These are phyloP conservation scores for Zygosaccharomyces pseudorouxii DNA, from an alignment of 805 yeast species.

Conservation along the genomic window DNA sequence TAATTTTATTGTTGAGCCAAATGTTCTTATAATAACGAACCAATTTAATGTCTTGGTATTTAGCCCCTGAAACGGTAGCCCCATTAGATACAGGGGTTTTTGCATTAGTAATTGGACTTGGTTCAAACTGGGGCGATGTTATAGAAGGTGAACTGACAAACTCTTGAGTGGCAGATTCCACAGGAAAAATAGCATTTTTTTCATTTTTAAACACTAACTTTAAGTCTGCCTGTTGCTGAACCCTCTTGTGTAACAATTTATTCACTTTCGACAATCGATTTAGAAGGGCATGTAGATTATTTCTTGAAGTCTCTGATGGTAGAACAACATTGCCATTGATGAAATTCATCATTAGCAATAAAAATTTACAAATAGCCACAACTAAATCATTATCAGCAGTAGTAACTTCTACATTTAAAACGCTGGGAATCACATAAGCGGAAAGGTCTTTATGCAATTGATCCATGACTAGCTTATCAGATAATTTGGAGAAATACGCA, in stretches of 20 bases:
- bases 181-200: slow-evolving; percentile 7
- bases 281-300: slow-evolving; percentile 16
- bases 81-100: slow-evolving; percentile 13
- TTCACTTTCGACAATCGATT: slow-evolving; percentile 23
- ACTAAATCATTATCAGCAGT: slow-evolving; percentile 18
- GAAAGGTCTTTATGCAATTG: slow-evolving; percentile 27
- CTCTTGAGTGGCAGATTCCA: slow-evolving; percentile 14
- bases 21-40: slow-evolving; percentile 34
- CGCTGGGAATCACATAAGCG: slow-evolving; percentile 23
- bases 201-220: slow-evolving; percentile 21
- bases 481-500: slow-evolving; percentile 23
- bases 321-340: slow-evolving; percentile 12
- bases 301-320: slow-evolving; percentile 16
- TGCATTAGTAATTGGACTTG: slow-evolving; percentile 26
- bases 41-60: slow-evolving; percentile 30
- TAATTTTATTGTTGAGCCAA: slow-evolving; percentile 38
- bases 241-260: slow-evolving; percentile 24
- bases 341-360: slow-evolving; percentile 21
- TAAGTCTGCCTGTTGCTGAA: slow-evolving; percentile 21
- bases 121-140: slow-evolving; percentile 29
- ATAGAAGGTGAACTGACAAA: slow-evolving; percentile 27
- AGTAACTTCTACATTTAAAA: slow-evolving; percentile 16
- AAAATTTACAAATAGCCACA: slow-evolving; percentile 27
- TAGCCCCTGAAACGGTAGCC: slow-evolving; percentile 9
- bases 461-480: slow-evolving; percentile 30